Base-by-base conservation (phyloP, 176 grass and related monocot species). In the Oryza meyeriana region DNA sequence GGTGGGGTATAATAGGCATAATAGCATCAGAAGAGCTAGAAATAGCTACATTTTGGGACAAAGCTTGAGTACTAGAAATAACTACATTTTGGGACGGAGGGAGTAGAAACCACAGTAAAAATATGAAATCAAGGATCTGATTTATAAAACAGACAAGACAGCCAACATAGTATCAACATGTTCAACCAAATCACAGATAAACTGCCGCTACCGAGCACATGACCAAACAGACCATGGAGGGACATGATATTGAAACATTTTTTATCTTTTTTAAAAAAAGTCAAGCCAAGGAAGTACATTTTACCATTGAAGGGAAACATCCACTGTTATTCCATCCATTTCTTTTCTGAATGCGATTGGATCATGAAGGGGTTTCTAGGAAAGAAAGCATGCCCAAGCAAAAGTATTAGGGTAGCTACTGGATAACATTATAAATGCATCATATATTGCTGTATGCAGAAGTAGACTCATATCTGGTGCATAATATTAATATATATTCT, bases 241-340 rank as follows among this genome's bases (percentile, higher is more conserved):
- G 42, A 79, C 17, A 40, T 34, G 25, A 78, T 66, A 65, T 31
- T 57, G 64, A 38, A 34, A 83, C 16, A n/a, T 32, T 79, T 6
- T 45, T 64, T 45, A 9, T 41, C 64, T 34, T 64, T 72, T 81
- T 36, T 58, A 9, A 20, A 48, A 31, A 72, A 79, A 36, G 13
- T 64, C 25, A 66, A 83, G 65, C 14, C 39, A 72, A 61, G 36
- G 26, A 44, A 78, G 85, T 67, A 73, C 10, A 78, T 27, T 75
- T 86, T 98, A 98, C 96, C 96, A 98, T 79, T 98, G 96, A 86
- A 98, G 90, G 32, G 96, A 94, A 66, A 93, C 90, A 78, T 98
- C 93, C 36, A 98, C 90, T 18, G 67, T 90, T 73, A 95, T 82
- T 77, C 93, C 96, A 90, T 88, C 93, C 79, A 84, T 78, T 77